phyloP scores from a whole-genome alignment of 1,284 basidiomycete genomes.

The Volvariella surrecta region DNA sequence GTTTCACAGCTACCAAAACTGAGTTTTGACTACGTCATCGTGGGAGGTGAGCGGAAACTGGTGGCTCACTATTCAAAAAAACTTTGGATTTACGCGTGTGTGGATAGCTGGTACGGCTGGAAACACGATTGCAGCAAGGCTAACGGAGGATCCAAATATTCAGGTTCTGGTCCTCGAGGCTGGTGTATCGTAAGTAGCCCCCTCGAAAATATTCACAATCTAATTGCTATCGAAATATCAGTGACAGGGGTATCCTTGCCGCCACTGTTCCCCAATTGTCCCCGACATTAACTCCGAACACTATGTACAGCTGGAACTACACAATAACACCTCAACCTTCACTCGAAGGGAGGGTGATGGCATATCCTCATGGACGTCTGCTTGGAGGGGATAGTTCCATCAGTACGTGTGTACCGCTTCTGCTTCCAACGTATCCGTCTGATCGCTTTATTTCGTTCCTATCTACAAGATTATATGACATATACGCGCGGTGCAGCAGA shows the following conservation, averaged over 20 bases:
- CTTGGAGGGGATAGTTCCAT: constrained; percentile 5
- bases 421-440: background rate
- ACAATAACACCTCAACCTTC: constrained; percentile 22
- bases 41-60: constrained; percentile 17
- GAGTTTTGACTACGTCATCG: constrained; percentile 22
- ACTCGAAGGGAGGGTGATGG: constrained; percentile 17
- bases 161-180: constrained; percentile 23
- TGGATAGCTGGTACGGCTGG: constrained; percentile 22
- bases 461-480: constrained; percentile 28
- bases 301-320: constrained; percentile 5
- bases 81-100: background rate
- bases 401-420: constrained; percentile 1
- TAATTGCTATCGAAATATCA: constrained; percentile 1
- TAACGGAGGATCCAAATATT: constrained; percentile 18
- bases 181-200: constrained; percentile 15
- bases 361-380: constrained; percentile 19
- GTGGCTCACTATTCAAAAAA: background rate
- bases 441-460: background rate
- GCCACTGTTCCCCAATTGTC: constrained; percentile 12
- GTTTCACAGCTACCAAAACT: constrained; percentile 7
- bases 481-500: constrained; percentile 28
- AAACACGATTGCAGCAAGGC: constrained; percentile 18
- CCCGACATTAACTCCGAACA: constrained; percentile 4
- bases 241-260: constrained; percentile 12
- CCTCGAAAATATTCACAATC: background rate